phyloP scores from a whole-genome alignment of 164 flowering plant species.

The Chimonanthus praecox region DNA sequence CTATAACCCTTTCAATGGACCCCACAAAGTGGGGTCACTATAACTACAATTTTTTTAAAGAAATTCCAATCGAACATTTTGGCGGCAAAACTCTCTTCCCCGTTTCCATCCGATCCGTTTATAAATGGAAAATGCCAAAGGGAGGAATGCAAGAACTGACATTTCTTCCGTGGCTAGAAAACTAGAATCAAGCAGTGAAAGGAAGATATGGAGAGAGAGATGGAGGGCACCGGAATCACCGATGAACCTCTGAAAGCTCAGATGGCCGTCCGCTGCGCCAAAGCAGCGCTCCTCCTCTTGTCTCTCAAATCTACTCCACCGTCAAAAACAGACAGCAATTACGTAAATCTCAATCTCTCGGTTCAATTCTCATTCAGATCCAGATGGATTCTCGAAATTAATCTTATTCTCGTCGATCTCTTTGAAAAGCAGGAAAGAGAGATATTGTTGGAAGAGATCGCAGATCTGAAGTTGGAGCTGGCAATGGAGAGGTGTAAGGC shows the following conservation, averaged over 20 bases:
- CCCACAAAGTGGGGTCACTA: too few relatives aligned
- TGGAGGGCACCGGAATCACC: constrained; percentile 6
- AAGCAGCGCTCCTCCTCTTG: constrained; percentile 25
- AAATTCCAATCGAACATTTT: too few relatives aligned
- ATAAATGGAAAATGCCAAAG: too few relatives aligned
- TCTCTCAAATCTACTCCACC: constrained; percentile 16
- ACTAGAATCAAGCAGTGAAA: too few relatives aligned
- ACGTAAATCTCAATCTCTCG: neutral
- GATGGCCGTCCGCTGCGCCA: constrained; percentile 26
- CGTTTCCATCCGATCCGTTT: too few relatives aligned
- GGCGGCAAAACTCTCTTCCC: too few relatives aligned
- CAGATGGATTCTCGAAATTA: neutral
- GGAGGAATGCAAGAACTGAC: too few relatives aligned
- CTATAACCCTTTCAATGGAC: too few relatives aligned
- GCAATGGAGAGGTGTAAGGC: constrained; percentile 24
- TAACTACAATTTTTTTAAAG: too few relatives aligned
- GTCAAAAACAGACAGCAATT: constrained; percentile 7
- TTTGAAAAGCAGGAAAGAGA: constrained; percentile 16
- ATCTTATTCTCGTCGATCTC: neutral
- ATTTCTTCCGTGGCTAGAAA: too few relatives aligned
- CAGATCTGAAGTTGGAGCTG: constrained; percentile 26
- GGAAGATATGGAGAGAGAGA: neutral
- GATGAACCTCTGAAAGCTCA: constrained; percentile 16
- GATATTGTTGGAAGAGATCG: constrained; percentile 16
- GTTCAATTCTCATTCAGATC: neutral